Evolutionary conservation across 805 yeast genomes (phyloP).

Genomic region (Scheffersomyces stipitis): DNA sequence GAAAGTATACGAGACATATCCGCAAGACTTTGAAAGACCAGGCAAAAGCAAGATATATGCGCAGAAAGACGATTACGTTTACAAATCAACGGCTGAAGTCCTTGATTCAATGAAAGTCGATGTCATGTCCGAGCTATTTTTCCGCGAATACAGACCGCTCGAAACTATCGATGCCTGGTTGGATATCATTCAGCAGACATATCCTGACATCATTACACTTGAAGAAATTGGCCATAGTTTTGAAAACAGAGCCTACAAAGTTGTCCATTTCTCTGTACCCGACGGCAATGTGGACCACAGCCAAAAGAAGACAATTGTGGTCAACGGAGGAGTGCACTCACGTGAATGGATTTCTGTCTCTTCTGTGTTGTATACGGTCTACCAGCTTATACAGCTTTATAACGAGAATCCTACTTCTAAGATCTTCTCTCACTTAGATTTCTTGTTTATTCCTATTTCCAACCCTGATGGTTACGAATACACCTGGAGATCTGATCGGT

Average conservation of each 20-base stretch:
- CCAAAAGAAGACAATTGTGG: conserved; percentile 61
- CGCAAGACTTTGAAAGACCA: conserved; percentile 21
- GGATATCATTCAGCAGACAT: conserved; percentile 56
- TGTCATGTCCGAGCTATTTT: conserved; percentile 53
- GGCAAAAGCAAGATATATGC: conserved; percentile 15
- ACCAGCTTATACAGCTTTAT: conserved; percentile 29
- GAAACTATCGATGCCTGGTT: conserved; percentile 73
- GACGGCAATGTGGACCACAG: conserved; percentile 31
- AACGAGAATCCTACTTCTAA: conserved; percentile 31
- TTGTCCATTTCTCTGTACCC: conserved; percentile 58
- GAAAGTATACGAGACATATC: conserved; percentile 55
- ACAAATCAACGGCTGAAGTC: conserved; percentile 9
- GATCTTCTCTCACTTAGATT: conserved; percentile 61
- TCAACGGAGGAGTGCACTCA: conserved; percentile 86
- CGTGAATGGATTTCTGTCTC: conserved; percentile 86
- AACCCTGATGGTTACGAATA: conserved; percentile 91
- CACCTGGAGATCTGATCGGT: conserved; percentile 75
- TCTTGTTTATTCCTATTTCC: conserved; percentile 75
- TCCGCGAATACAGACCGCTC: conserved; percentile 66
- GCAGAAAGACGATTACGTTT: conserved; percentile 3
- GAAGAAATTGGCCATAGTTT: conserved; percentile 73
- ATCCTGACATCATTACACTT: conserved; percentile 60
- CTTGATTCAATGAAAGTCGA: conserved; percentile 11
- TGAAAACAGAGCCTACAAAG: conserved; percentile 71
- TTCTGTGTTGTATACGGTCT: conserved; percentile 60